These are phyloP conservation scores for Rostrohypoxylon terebratum DNA, from an alignment of 495 filamentous ascomycete genomes.

Conservation along the genomic window DNA sequence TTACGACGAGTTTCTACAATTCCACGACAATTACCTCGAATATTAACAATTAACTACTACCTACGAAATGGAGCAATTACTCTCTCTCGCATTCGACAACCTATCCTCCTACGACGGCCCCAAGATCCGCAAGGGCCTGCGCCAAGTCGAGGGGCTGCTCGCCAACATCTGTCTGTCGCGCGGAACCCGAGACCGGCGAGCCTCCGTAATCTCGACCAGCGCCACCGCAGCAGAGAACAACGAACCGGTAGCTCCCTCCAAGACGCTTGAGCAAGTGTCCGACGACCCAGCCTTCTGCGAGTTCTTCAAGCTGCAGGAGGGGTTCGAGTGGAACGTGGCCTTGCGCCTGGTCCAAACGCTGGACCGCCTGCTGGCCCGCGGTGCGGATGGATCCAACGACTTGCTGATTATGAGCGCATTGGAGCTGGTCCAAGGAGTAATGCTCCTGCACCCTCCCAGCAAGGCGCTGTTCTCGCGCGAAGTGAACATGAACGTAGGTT, in stretches of 20 bases:
- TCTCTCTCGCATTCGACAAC: slow-evolving; percentile 95
- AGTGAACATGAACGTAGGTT: slow-evolving; percentile 90
- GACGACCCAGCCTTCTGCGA: slow-evolving; percentile 93
- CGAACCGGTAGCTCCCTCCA: slow-evolving; percentile 60
- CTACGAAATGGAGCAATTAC: slow-evolving; percentile 83
- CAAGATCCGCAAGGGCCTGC: slow-evolving; percentile 93
- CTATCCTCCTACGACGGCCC: slow-evolving; percentile 89
- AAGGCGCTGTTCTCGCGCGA: slow-evolving; percentile 88
- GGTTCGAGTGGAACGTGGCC: slow-evolving; percentile 97
- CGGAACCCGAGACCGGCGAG: slow-evolving; percentile 81
- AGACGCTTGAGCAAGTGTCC: slow-evolving; percentile 74
- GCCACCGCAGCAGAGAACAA: slow-evolving; percentile 64
- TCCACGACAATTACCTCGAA: not conserved
- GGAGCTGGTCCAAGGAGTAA: slow-evolving; percentile 88
- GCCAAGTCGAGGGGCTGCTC: slow-evolving; percentile 94
- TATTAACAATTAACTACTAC: not conserved
- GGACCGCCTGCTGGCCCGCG: slow-evolving; percentile 85
- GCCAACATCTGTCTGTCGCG: slow-evolving; percentile 91
- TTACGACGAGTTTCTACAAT: not conserved
- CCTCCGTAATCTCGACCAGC: slow-evolving; percentile 82
- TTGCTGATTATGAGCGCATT: slow-evolving; percentile 88
- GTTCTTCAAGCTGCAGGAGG: slow-evolving; percentile 95
- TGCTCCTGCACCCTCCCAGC: slow-evolving; percentile 93
- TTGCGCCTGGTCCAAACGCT: slow-evolving; percentile 87
- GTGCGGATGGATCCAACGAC: slow-evolving; percentile 85